Evolutionary conservation across 1,284 basidiomycete species (phyloP), one percentile per base, ranked within the genome.

Genomic region (Irpex sp.): DNA sequence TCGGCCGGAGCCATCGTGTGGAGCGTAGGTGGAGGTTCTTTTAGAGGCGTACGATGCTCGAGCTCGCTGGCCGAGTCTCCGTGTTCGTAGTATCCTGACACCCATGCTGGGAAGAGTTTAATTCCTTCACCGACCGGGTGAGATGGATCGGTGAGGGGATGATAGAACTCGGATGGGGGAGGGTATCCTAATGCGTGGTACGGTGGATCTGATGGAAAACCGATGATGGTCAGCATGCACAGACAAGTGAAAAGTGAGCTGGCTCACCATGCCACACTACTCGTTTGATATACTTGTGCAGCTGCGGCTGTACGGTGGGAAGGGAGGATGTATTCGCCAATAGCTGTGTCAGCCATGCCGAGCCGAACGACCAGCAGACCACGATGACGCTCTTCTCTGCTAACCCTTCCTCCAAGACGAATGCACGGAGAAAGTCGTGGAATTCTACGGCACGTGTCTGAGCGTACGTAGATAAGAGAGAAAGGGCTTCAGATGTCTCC

Each of bases 1-100:
- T 72, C 70, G 17, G 47, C 63, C 1, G 57, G 63, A 7, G 63
- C 51, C 46, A 68, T 60, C 7, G 57, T 65, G 11, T 60, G 58
- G 47, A 68, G 59, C 26, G 65, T 67, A 21, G 68, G 66, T 4
- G 53, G 58, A 13, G 68, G 68, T n/a, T 46, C 19, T 11, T 50
- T 13, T 13, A 64, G 60, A 1, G 62, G 57, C 4, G 57, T 57
- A 53, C 68, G 66, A 26, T 56, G 57, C 37, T 68, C 66, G 62
- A 68, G 63, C 13, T 53, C 33, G 15, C 31, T 36, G 2, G 59
- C 46, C 1, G 63, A 61, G 37, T 66, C 64, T 5, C 69, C 69
- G 53, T 74, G 72, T 0, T 49, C n/a, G 66, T 66, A 74, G 59
- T 72, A 74, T 2, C 71, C 67, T n/a, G 68, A 67, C 57, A 72